Evolutionary conservation across 208 protist species (phyloP).

Genomic region (Acanthamoeba triangularis): DNA sequence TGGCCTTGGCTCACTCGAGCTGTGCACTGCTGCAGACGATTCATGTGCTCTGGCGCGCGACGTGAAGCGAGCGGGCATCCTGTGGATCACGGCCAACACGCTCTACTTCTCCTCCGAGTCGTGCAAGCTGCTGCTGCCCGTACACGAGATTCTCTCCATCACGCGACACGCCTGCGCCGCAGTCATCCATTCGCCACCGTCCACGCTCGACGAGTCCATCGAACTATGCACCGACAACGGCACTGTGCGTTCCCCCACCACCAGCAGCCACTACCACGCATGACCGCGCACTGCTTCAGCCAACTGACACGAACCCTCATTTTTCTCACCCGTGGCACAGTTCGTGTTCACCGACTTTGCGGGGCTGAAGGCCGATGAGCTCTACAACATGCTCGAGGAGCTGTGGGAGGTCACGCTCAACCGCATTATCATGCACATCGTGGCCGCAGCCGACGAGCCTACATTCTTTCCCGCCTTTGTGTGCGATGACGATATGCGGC

Average conservation of each 20-base stretch:
- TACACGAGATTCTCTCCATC: conserved; percentile 66
- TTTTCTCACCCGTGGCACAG: neutral
- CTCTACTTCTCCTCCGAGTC: conserved; percentile 61
- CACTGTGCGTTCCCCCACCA: neutral
- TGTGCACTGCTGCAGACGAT: neutral
- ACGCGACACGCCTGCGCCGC: neutral
- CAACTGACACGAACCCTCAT: neutral
- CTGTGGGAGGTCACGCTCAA: conserved; percentile 70
- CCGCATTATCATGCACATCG: conserved; percentile 55
- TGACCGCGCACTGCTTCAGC: neutral
- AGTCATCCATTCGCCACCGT: neutral
- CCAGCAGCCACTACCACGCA: neutral
- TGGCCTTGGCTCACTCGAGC: neutral
- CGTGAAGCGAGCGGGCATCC: conserved; percentile 14
- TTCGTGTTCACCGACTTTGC: conserved; percentile 74
- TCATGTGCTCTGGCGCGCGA: conserved; percentile 18
- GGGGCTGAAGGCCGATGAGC: conserved; percentile 40
- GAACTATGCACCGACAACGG: conserved; percentile 72
- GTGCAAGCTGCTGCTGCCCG: conserved; percentile 56
- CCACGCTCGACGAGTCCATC: conserved; percentile 28
- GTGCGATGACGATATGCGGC: conserved; percentile 25
- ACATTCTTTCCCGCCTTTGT: conserved; percentile 65
- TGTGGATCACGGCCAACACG: conserved; percentile 68
- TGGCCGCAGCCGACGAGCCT: conserved; percentile 35
- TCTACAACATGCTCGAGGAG: conserved; percentile 46